Evolutionary conservation across 164 flowering plant species (phyloP), one percentile per base, ranked within the genome.

Genomic region (Stephania japonica): DNA sequence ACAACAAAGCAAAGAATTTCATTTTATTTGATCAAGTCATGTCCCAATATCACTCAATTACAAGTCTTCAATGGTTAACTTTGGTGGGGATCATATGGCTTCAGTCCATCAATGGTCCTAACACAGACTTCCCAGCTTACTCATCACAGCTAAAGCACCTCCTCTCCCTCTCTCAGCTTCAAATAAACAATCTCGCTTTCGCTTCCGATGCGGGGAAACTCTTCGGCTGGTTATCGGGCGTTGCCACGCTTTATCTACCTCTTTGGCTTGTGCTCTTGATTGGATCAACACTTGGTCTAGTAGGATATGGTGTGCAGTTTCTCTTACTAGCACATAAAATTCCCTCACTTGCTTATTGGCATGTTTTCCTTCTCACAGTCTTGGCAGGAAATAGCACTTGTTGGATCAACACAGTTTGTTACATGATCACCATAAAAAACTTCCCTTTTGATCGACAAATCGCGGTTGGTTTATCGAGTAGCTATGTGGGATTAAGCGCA

Each of bases 181-280:
- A 94, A 23, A 91, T 94, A 73, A 94, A 94, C 87, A 88, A 88
- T 80, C 87, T 94, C 0, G 94, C 99, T 50, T 88, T 87, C 61
- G 99, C 99, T 56, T 89, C 94, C n/a, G 99, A 94, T 65, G 95
- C 98, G 13, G 98, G 99, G 0, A 92, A 94, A 75, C 81, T 92
- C 53, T 72, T 94, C 3, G 99, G 94, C 1, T 90, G 88, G 84
- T 14, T 92, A 23, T 84, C 99, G 0, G 98, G 98, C 72, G 13
- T 92, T 1, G 99, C 96, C 1, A 84, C 94, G 0, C 44, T 72
- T 6, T 73, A 83, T 72, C 81, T 94, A 5, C 99, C 98, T 9
- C 87, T 89, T 8, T 86, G 87, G 86, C 69, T 90, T 0, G 93
- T 91, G 32, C 94, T 92, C 43, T 7, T 89, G 6, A 80, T 88